Base-by-base conservation (phyloP, 352 stramenopile genomes). In the Phytophthora pisi region DNA sequence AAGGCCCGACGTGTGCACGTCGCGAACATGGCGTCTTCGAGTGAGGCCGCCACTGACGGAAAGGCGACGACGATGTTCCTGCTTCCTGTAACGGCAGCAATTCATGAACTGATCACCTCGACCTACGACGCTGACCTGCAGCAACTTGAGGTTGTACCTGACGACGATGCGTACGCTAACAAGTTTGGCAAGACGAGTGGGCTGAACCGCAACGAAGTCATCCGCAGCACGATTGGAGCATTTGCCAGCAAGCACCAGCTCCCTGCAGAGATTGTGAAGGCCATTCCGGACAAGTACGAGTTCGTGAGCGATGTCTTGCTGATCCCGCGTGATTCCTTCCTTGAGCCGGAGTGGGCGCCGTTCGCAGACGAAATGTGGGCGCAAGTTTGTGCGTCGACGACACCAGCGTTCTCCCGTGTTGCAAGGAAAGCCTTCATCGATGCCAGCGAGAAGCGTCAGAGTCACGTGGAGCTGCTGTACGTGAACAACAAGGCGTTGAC, bases 401-500 rank as follows among this genome's bases (percentile, higher is more conserved):
- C 71, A 4, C 82, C 84, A 9, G 46, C 66, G 16, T 84, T 92
- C 45, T 84, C 84, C 24, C 86, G 86, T n/a, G 84, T 96, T 51
- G 86, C 86, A 11, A 84, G 86, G 51, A 96, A 93, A 43, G 85
- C 80, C 3, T 94, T 91, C 66, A 88, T 96, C 36, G 85, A 94
- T 55, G 23, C 78, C 3, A 80, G 75, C 16, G 88, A 96, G 58
- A 93, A 93, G 61, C 86, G 86, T 15, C 88, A 95, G 57, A 95
- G 87, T 68, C 85, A 81, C 47, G 74, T 96, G 13, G 75, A 94
- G 38, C 45, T 96, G 26, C 45, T 95, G 36, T 93, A 87, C 26
- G 64, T 89, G 2, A 78, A 93, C 66, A 51, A 65, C 20, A 64
- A 75, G 28, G 68, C 74, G 6, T 66, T 89, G 28, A 69, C 71